These are phyloP conservation scores for Boletus sp. DNA, from an alignment of 768 basidiomycete species.

Conservation along the genomic window DNA sequence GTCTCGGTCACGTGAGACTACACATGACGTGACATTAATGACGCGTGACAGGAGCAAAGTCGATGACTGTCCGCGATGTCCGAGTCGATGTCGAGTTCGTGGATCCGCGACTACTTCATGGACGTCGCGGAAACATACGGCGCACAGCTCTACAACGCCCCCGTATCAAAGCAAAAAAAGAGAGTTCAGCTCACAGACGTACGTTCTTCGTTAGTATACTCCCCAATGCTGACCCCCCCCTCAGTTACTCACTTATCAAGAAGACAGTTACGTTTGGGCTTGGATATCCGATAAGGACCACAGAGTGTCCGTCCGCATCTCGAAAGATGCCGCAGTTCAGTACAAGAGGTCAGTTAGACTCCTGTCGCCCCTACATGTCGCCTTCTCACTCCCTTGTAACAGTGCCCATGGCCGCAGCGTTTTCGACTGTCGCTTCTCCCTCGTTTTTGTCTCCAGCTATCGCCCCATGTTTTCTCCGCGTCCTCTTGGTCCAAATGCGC, in stretches of 20 bases:
- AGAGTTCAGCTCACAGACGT: slow-evolving; percentile 63
- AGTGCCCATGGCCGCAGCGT: slow-evolving; percentile 34
- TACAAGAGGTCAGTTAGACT: slow-evolving; percentile 39
- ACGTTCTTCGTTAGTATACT: not conserved
- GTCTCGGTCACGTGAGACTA: slow-evolving; percentile 16
- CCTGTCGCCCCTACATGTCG: not conserved
- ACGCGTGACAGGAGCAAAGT: slow-evolving; percentile 16
- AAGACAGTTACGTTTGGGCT: slow-evolving; percentile 56
- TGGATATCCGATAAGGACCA: slow-evolving; percentile 55
- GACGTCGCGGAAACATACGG: slow-evolving; percentile 51
- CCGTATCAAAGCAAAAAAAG: slow-evolving; percentile 35
- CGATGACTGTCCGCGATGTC: slow-evolving; percentile 31
- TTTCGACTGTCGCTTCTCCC: slow-evolving; percentile 43
- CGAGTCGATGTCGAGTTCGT: slow-evolving; percentile 40
- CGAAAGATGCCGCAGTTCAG: slow-evolving; percentile 43
- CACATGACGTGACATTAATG: slow-evolving; percentile 15
- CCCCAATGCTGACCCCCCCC: not conserved
- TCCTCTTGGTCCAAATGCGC: slow-evolving; percentile 37
- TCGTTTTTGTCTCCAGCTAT: slow-evolving; percentile 48
- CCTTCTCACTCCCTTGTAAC: slow-evolving; percentile 9
- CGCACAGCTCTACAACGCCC: slow-evolving; percentile 32
- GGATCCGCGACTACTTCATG: slow-evolving; percentile 56
- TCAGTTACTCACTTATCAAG: slow-evolving; percentile 56
- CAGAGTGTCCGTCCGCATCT: slow-evolving; percentile 52
- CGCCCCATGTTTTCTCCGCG: slow-evolving; percentile 51